Evolutionary conservation across 192 early-diverging fungal genomes (phyloP), one percentile per base, ranked within the genome.

Genomic region (Podila clonocystis): DNA sequence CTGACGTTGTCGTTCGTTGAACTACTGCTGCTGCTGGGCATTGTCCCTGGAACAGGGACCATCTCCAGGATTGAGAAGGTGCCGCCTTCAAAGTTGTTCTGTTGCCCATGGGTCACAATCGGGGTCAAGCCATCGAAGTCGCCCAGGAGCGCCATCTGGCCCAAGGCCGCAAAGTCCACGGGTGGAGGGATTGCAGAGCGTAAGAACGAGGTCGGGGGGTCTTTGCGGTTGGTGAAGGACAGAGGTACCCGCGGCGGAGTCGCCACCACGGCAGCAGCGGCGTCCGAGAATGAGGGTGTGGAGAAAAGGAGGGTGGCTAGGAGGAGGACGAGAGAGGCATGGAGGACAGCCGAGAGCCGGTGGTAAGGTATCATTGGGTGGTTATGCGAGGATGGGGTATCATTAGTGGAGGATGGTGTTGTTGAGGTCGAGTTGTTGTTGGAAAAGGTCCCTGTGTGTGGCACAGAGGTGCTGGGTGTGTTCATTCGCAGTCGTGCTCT

Each of bases 41-140:
- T 55, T 4, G 59, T 61, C 20, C 59, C 30, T 6, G 65, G 31
- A 1, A 79, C 61, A 26, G 17, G 64, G 26, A 31, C 22, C 34
- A 79, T 15, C 61, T 79, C 76, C 12, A 79, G 50, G 22, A 79
- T 79, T 0, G 76, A 72, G 24, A 79, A 79, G 1, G 65, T 72
- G 12, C 63, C 62, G n/a, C 55, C 57, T 8, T 72, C 64, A 36
- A 72, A 79, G 48, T 64, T 59, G 26, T 79, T 79, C 20, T 79
- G 76, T 20, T 79, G 76, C 13, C 52, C 65, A 13, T 24, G 31
- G 4, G 76, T 52, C 11, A 72, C 24, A 6, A 79, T 63, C 8
- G 76, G 76, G 15, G 76, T 72, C 15, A 79, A 28, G 4, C 65
- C 76, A 17, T 79, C 76, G 63, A 79, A 79, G 13, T 79, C 76